phyloP scores from a whole-genome alignment of 192 early-diverging fungal species.

The Podila horticola region DNA sequence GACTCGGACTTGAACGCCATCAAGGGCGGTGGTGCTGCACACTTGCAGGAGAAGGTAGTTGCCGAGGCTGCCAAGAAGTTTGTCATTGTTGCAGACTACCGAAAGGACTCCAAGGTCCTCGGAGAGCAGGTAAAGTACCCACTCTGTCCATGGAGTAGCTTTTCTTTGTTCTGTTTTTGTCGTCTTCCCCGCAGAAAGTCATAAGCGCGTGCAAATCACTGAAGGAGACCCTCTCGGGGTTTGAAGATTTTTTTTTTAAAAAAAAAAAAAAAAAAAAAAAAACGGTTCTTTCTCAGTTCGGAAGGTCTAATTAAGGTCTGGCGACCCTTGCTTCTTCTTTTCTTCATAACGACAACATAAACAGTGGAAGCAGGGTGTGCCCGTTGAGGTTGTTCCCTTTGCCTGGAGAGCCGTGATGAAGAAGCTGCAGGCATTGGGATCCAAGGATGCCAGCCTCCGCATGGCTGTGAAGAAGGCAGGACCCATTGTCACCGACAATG shows the following conservation, averaged over 20 bases:
- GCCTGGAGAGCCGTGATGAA: conserved; percentile 77
- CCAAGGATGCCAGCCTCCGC: conserved; percentile 71
- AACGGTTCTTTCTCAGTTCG: no score
- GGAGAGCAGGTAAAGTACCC: conserved; percentile 69
- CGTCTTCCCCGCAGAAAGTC: no score
- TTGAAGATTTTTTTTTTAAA: neutral
- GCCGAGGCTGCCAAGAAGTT: conserved; percentile 84
- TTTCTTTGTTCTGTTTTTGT: no score
- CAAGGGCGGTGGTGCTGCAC: conserved; percentile 95
- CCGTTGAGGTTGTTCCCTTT: conserved; percentile 90
- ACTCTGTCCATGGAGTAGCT: neutral
- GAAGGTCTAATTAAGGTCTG: no score
- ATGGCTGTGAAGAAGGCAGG: conserved; percentile 92
- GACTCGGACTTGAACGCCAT: conserved; percentile 90
- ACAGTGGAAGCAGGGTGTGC: conserved; percentile 90
- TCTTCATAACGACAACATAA: neutral
- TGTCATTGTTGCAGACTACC: conserved; percentile 90
- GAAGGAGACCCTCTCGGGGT: neutral
- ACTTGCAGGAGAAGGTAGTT: conserved; percentile 94
- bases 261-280: no score
- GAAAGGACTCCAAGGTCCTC: conserved; percentile 81
- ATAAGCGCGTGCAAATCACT: neutral
- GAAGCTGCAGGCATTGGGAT: conserved; percentile 51
- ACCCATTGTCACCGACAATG: conserved; percentile 94
- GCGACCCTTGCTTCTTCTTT: neutral